Base-by-base conservation (phyloP, 108 stramenopile genomes). In the Nitzschia sp. region DNA sequence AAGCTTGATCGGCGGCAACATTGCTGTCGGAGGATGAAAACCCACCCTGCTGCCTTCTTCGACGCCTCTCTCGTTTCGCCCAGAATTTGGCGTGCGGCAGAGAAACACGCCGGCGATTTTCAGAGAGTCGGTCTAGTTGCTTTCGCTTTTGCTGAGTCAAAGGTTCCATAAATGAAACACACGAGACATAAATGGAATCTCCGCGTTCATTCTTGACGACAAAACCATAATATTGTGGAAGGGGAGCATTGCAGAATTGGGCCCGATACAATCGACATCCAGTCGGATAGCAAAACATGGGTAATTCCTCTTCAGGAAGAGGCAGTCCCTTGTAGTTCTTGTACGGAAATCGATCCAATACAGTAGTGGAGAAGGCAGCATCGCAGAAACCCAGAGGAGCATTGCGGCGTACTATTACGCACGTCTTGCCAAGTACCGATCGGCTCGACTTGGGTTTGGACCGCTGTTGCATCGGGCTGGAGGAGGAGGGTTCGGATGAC, bases 131-230 rank as follows among this genome's bases (percentile, higher is more conserved):
- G 54, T 69, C 65, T 8, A 94, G 67, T 58, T 94, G 86, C 19
- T 53, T 48, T 54, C 65, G 58, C 31, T 91, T 86, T 15, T 50
- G 50, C 16, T 46, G 74, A 2, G 86, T 90, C 72, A 91, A 29
- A 6, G 90, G 90, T 66, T 91, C 93, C 75, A 91, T 78, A 72
- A 94, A 94, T 15, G 93, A 86, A 44, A 94, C 85, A 61, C 93
- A 94, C 0, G 88, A 90, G 5, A 94, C 89, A 73, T 72, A 81
- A n/a, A 79, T 79, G 66, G 85, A 87, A 71, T 93, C 89, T 25
- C 92, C 92, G 19, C 87, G 81, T 64, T 93, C 92, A 64, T 93
- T 93, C 76, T 94, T 94, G n/a, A 94, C 90, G 8, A 91, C 90
- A 73, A 94, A 94, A 0, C 93, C 93, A 67, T 84, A 94, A 69